phyloP scores from a whole-genome alignment of 148 eudicot genomes.

The Diospyros lotus region DNA sequence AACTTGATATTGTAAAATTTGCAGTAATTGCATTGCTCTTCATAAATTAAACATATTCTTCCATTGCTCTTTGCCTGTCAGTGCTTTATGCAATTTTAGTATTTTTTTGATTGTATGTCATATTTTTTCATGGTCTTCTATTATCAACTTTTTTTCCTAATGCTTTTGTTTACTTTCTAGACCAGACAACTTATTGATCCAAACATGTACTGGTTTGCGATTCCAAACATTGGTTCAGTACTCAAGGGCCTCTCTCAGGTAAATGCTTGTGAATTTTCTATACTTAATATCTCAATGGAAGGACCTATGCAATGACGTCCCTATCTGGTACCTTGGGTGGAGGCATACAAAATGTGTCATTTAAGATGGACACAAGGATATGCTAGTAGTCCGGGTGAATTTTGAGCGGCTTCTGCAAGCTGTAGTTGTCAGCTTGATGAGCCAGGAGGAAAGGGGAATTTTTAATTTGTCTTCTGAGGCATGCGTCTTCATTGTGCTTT shows the following conservation, averaged over 20 bases:
- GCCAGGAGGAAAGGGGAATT: too few relatives aligned
- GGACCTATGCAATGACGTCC: not conserved
- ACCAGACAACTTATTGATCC: constrained; percentile 94
- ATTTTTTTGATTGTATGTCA: not conserved
- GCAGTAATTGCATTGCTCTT: not conserved
- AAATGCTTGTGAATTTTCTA: constrained; percentile 12
- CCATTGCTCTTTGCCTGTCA: not conserved
- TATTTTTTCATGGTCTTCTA: not conserved
- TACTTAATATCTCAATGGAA: not conserved
- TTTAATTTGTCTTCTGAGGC: too few relatives aligned
- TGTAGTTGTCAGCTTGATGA: too few relatives aligned
- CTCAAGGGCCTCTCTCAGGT: constrained; percentile 96
- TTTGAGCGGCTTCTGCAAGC: too few relatives aligned
- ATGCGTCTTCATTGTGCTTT: too few relatives aligned
- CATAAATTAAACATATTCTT: not conserved
- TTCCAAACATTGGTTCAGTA: constrained; percentile 78
- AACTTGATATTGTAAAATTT: not conserved
- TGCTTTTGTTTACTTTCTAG: constrained; percentile 30
- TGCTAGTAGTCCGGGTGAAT: not conserved
- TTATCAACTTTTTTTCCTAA: constrained; percentile 1
- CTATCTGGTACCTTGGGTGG: not conserved
- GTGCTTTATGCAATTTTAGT: not conserved
- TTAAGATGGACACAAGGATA: not conserved
- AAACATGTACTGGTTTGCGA: constrained; percentile 89
- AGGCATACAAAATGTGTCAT: not conserved